A percentile compares a stretch with the other conserved stretches of the same genome.
phyloP scores from a whole-genome alignment of 805 yeast species.

The Candida yuanshanica region DNA sequence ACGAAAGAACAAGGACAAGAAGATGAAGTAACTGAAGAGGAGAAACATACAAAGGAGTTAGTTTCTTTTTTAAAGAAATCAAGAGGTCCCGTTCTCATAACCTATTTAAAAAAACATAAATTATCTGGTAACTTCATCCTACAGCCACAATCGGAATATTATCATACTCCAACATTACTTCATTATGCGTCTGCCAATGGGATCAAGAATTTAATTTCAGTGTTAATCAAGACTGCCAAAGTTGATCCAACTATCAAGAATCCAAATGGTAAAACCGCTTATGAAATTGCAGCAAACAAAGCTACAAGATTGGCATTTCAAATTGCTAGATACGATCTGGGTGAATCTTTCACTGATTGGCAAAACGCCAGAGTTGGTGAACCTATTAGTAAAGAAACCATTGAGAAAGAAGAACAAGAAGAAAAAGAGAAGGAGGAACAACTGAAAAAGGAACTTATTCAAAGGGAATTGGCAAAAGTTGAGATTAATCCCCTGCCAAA shows the following conservation, averaged over 20 bases:
- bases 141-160: conserved; percentile 48
- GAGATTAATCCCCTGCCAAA: conserved; percentile 23
- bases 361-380: conserved; percentile 55
- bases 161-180: conserved; percentile 62
- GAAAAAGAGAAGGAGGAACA: conserved; percentile 31
- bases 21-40: conserved; percentile 34
- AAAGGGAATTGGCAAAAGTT: conserved; percentile 39
- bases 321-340: conserved; percentile 57
- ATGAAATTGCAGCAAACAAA: conserved; percentile 50
- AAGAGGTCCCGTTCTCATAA: conserved; percentile 66
- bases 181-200: conserved; percentile 75
- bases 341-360: conserved; percentile 74
- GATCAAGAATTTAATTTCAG: conserved; percentile 55
- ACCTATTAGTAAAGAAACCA: conserved; percentile 49
- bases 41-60: conserved; percentile 52
- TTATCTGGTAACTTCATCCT: conserved; percentile 48
- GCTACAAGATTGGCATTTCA: conserved; percentile 56
- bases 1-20: conserved; percentile 15
- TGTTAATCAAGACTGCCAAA: conserved; percentile 55
- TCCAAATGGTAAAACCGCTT: conserved; percentile 55
- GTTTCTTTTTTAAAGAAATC: conserved; percentile 59
- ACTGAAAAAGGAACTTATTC: conserved; percentile 36
- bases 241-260: conserved; percentile 64
- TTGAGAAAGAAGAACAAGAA: conserved; percentile 37
- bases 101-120: conserved; percentile 54